A percentile compares a stretch with the other conserved stretches of the same genome.
These are phyloP conservation scores for Neurospora terricola DNA, from an alignment of 495 filamentous ascomycete genomes.

Conservation along the genomic window DNA sequence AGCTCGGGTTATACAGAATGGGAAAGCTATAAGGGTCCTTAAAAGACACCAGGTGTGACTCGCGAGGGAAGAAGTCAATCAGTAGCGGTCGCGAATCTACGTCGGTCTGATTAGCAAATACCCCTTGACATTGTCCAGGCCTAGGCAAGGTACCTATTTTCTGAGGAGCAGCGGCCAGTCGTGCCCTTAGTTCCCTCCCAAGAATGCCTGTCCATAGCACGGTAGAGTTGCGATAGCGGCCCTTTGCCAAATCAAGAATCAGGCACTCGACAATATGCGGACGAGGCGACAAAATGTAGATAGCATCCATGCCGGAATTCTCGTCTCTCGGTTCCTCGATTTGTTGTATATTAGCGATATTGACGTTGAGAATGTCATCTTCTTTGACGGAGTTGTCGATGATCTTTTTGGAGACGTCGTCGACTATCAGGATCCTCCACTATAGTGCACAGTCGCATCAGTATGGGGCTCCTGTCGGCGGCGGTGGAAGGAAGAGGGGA, in stretches of 20 bases:
- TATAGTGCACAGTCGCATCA: constrained; percentile 25
- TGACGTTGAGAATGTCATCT: constrained; percentile 90
- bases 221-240: constrained; percentile 61
- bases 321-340: constrained; percentile 73
- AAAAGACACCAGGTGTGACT: constrained; percentile 86
- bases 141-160: constrained; percentile 42
- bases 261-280: constrained; percentile 86
- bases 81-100: constrained; percentile 57
- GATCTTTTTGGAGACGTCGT: constrained; percentile 67
- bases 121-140: constrained; percentile 1
- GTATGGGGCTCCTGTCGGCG: background rate
- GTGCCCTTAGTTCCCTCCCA: constrained; percentile 29
- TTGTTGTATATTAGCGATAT: constrained; percentile 86
- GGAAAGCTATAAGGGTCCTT: constrained; percentile 93
- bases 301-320: constrained; percentile 83
- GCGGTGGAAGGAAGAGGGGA: constrained; percentile 2
- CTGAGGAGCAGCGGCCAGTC: constrained; percentile 48
- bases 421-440: constrained; percentile 95
- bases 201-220: constrained; percentile 71
- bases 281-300: constrained; percentile 80
- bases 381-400: constrained; percentile 82
- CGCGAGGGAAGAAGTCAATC: constrained; percentile 79
- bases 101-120: background rate
- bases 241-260: constrained; percentile 78
- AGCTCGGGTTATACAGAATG: constrained; percentile 79